Evolutionary conservation across 108 stramenopile genomes (phyloP).

Genomic region (Pseudonitzschia multistriata): DNA sequence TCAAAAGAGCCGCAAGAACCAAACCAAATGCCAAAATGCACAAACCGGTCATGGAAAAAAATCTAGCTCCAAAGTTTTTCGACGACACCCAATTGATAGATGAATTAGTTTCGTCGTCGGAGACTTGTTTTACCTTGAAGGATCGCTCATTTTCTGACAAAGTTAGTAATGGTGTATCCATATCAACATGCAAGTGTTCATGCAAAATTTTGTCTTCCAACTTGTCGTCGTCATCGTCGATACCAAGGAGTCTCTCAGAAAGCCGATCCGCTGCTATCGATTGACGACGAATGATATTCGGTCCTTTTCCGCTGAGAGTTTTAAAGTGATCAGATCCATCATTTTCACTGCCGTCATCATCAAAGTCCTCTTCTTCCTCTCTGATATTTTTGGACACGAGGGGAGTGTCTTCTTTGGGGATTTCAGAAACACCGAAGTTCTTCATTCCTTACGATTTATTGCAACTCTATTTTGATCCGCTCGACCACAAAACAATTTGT

Average conservation of each 20-base stretch:
- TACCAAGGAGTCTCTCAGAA: conserved; percentile 33
- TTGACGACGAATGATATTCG: conserved; percentile 25
- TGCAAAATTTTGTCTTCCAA: conserved; percentile 31
- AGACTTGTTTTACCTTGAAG: neutral
- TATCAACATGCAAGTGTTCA: conserved; percentile 21
- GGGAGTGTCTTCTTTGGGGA: neutral
- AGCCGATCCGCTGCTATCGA: conserved; percentile 31
- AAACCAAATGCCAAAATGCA: conserved; percentile 20
- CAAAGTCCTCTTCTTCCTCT: neutral
- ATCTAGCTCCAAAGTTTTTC: neutral
- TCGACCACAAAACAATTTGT: too few relatives aligned
- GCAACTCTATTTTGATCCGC: too few relatives aligned
- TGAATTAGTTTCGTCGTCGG: neutral
- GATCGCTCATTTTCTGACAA: conserved; percentile 4
- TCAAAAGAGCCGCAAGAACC: conserved; percentile 9
- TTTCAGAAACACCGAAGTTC: neutral
- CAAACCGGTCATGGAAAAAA: conserved; percentile 25
- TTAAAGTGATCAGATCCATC: conserved; percentile 29
- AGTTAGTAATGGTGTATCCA: neutral
- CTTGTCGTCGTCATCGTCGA: conserved; percentile 35
- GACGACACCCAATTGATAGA: neutral
- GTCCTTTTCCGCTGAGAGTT: conserved; percentile 4
- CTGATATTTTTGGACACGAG: neutral
- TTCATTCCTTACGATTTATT: neutral
- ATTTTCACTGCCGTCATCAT: neutral